phyloP scores from a whole-genome alignment of 208 protist genomes.

The Acanthamoeba royreba region DNA sequence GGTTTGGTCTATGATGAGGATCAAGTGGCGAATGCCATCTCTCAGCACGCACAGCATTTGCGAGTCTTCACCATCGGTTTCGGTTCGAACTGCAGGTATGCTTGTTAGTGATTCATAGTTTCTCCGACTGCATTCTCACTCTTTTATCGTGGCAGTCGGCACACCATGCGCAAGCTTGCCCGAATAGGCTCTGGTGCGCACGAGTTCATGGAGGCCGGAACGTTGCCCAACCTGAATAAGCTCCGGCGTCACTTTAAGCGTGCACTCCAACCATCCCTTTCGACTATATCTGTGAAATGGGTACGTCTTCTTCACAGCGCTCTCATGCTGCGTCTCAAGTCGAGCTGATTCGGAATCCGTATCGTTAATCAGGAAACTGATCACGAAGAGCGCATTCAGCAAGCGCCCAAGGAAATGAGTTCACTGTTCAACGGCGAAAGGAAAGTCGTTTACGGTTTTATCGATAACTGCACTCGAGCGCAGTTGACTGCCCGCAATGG shows the following conservation, averaged over 20 bases:
- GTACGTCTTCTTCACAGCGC: not conserved
- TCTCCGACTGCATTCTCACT: not conserved
- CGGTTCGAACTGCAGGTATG: conserved; percentile 41
- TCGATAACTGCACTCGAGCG: conserved; percentile 23
- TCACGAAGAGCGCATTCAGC: not conserved
- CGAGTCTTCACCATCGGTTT: conserved; percentile 67
- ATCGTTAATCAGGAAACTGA: not conserved
- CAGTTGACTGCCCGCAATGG: not conserved
- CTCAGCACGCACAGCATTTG: not conserved
- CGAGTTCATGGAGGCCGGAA: conserved; percentile 54
- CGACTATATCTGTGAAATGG: conserved; percentile 50
- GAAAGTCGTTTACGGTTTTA: conserved; percentile 43
- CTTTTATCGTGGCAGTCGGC: not conserved
- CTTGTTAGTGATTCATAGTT: not conserved
- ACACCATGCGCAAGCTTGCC: conserved; percentile 47
- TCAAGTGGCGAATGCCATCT: not conserved
- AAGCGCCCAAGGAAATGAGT: not conserved
- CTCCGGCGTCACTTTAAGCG: conserved; percentile 46
- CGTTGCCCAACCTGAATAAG: conserved; percentile 37
- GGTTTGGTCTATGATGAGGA: conserved; percentile 54
- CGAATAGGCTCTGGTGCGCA: conserved; percentile 43
- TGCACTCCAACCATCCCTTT: conserved; percentile 50
- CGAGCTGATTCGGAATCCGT: not conserved
- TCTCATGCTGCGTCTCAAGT: not conserved
- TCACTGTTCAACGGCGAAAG: conserved; percentile 36